Percentiles rank a stretch among this genome's conserved stretches.
These are phyloP conservation scores for Globisporangium carolinianum DNA, from an alignment of 352 stramenopile species.

Conservation along the genomic window DNA sequence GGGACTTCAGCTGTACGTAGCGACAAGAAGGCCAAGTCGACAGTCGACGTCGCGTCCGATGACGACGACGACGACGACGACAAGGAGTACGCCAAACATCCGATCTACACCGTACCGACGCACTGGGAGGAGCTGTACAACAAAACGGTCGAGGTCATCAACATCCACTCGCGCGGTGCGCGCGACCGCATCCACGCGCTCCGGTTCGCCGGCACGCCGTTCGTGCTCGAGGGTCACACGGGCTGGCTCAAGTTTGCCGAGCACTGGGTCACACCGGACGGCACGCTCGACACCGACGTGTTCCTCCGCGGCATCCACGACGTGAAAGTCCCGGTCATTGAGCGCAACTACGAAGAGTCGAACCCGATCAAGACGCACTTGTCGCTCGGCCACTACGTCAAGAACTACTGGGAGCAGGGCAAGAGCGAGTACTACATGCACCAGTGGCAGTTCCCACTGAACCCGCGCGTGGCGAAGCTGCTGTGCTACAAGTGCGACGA, in stretches of 20 bases:
- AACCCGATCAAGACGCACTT: slow-evolving; percentile 76
- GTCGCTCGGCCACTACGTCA: slow-evolving; percentile 64
- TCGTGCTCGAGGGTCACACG: slow-evolving; percentile 57
- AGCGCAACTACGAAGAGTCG: slow-evolving; percentile 71
- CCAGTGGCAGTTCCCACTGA: slow-evolving; percentile 93
- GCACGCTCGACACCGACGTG: slow-evolving; percentile 40
- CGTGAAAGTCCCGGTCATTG: slow-evolving; percentile 71
- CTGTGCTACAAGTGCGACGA: slow-evolving; percentile 84
- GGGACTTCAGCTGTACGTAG: background rate
- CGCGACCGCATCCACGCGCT: slow-evolving; percentile 57
- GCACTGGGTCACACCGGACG: slow-evolving; percentile 54
- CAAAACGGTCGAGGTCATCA: slow-evolving; percentile 53
- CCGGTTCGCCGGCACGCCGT: slow-evolving; percentile 59
- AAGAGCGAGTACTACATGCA: slow-evolving; percentile 89
- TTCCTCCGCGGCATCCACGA: slow-evolving; percentile 70
- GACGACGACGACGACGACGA: slow-evolving; percentile 18
- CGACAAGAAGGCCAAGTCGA: background rate
- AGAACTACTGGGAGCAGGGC: slow-evolving; percentile 76
- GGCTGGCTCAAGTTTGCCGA: slow-evolving; percentile 63
- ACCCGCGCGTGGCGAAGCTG: slow-evolving; percentile 60
- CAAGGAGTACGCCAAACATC: slow-evolving; percentile 31
- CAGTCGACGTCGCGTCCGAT: background rate
- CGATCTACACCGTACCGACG: slow-evolving; percentile 56
- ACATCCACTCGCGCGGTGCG: slow-evolving; percentile 43
- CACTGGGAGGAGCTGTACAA: slow-evolving; percentile 70